Percentiles rank a stretch among this genome's conserved stretches.
phyloP scores from a whole-genome alignment of 2,329 filamentous ascomycete species.

The Myriosclerotinia curreyana region DNA sequence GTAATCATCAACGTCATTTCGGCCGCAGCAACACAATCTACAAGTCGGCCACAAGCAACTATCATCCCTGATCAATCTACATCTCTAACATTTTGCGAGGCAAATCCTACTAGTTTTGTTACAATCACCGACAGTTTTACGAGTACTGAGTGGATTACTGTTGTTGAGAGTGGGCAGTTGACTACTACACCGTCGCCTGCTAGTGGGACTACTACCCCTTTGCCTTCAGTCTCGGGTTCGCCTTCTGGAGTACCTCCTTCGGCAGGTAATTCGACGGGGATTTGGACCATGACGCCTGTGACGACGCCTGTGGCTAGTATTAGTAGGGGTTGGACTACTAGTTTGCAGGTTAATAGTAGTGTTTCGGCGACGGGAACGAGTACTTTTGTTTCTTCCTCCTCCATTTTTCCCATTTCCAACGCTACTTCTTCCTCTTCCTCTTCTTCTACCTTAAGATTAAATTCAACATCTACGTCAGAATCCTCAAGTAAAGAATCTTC shows the following conservation, averaged over 20 bases:
- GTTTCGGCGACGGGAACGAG: no score
- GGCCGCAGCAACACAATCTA: not conserved
- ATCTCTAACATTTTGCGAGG: slow-evolving; percentile 2
- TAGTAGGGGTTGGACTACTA: no score
- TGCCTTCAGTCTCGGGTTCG: not conserved
- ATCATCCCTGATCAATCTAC: not conserved
- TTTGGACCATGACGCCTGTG: not conserved
- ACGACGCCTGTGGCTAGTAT: not conserved
- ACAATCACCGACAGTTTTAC: slow-evolving; percentile 23
- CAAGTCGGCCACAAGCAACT: not conserved
- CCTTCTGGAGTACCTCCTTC: not conserved
- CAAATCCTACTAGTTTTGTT: slow-evolving; percentile 17
- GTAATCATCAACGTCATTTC: not conserved
- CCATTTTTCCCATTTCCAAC: no score
- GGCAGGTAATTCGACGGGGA: not conserved
- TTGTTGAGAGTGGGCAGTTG: no score
- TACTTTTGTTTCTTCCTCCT: no score
- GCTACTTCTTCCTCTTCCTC: not conserved
- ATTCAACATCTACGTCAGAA: not conserved
- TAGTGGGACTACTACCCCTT: not conserved
- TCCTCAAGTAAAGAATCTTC: not conserved
- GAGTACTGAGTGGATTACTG: slow-evolving; percentile 11
- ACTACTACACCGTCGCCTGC: no score
- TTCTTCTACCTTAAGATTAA: not conserved
- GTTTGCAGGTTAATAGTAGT: no score